Evolutionary conservation across 192 early-diverging fungal species (phyloP).

Genomic region (Entophlyctis luteolus): DNA sequence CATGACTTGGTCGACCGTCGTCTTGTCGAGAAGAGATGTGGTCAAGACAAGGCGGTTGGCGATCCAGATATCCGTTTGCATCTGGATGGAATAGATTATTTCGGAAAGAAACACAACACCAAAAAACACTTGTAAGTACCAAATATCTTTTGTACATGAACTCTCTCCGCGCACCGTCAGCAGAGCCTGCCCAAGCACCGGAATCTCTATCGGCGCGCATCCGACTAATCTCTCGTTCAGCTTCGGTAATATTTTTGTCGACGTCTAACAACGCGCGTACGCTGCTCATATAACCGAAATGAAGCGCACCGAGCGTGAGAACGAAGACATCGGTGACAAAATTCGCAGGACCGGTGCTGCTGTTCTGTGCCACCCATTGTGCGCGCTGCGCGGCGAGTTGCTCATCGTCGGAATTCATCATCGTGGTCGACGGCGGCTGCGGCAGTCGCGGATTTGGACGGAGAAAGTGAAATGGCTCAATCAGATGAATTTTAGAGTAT

Average conservation of each 20-base stretch:
- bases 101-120: background rate
- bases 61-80: slow-evolving; percentile 66
- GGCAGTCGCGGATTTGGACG: slow-evolving; percentile 43
- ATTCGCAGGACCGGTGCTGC: slow-evolving; percentile 39
- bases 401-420: slow-evolving; percentile 62
- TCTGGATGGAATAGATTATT: slow-evolving; percentile 28
- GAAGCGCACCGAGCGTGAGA: slow-evolving; percentile 69
- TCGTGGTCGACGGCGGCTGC: slow-evolving; percentile 67
- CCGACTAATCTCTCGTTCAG: slow-evolving; percentile 63
- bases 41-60: slow-evolving; percentile 68
- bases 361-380: slow-evolving; percentile 16
- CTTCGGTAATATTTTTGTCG: slow-evolving; percentile 64
- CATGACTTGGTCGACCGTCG: slow-evolving; percentile 58
- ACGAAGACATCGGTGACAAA: slow-evolving; percentile 92
- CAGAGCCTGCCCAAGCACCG: slow-evolving; percentile 31
- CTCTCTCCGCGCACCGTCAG: slow-evolving; percentile 36
- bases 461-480: slow-evolving; percentile 73
- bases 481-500: slow-evolving; percentile 69
- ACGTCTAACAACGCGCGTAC: slow-evolving; percentile 65
- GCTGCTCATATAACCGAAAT: slow-evolving; percentile 74
- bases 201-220: slow-evolving; percentile 56
- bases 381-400: background rate
- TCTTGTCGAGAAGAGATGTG: slow-evolving; percentile 70
- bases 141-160: slow-evolving; percentile 54
- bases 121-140: slow-evolving; percentile 21